These are phyloP conservation scores for Plasmodium chabaudi DNA, from an alignment of 169 alveolate genomes.

Conservation along the genomic window DNA sequence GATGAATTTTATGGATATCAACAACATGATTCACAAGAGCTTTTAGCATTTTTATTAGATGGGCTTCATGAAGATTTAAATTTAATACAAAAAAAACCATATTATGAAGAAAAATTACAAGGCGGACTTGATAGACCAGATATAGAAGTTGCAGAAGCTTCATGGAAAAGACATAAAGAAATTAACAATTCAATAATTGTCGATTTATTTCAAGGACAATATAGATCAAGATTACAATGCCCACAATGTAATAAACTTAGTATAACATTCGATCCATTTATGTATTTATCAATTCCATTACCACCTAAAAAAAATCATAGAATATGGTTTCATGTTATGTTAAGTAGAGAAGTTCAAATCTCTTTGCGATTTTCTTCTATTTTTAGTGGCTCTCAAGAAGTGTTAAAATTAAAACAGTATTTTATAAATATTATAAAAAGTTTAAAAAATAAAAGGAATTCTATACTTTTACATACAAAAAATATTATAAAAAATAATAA, in stretches of 20 bases:
- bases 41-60: slow-evolving; percentile 90
- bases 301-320: slow-evolving; percentile 79
- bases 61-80: slow-evolving; percentile 94
- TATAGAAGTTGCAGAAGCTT: slow-evolving; percentile 67
- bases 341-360: slow-evolving; percentile 30
- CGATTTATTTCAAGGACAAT: slow-evolving; percentile 93
- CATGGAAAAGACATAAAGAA: slow-evolving; percentile 82
- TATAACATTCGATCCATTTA: slow-evolving; percentile 93
- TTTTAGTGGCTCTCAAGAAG: slow-evolving; percentile 64
- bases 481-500: slow-evolving; percentile 43
- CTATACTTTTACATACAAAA: slow-evolving; percentile 39
- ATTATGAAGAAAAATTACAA: slow-evolving; percentile 81
- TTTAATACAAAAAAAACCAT: slow-evolving; percentile 91
- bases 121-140: slow-evolving; percentile 55
- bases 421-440: slow-evolving; percentile 33
- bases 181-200: slow-evolving; percentile 91
- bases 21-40: slow-evolving; percentile 93
- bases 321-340: slow-evolving; percentile 58
- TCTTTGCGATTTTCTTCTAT: slow-evolving; percentile 51
- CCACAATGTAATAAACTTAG: slow-evolving; percentile 87
- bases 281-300: slow-evolving; percentile 90
- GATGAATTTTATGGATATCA: slow-evolving; percentile 91
- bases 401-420: slow-evolving; percentile 31
- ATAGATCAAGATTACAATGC: slow-evolving; percentile 89
- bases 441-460: slow-evolving; percentile 38